Evolutionary conservation across 192 early-diverging fungal species (phyloP).

Genomic region (Coemansia nantahalensis): DNA sequence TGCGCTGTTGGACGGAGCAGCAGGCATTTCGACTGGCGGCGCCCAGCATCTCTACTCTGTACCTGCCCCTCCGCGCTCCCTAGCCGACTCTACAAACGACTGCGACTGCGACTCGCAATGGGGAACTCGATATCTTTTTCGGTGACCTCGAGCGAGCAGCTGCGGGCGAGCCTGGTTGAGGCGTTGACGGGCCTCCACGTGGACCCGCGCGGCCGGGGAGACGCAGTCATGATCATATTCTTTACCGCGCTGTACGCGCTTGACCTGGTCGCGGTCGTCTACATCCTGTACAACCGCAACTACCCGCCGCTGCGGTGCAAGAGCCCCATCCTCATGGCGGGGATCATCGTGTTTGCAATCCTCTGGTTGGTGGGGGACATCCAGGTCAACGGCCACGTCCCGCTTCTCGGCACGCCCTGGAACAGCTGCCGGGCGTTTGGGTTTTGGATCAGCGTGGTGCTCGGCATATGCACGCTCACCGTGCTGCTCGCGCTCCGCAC

Average conservation of each 20-base stretch:
- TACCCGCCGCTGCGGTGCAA: slow-evolving; percentile 44
- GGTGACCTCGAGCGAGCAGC: too few relatives aligned
- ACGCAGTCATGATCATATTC: slow-evolving; percentile 9
- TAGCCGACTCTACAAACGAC: too few relatives aligned
- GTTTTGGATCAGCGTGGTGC: slow-evolving; percentile 26
- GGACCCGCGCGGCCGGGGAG: slow-evolving; percentile 15
- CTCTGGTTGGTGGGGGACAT: slow-evolving; percentile 45
- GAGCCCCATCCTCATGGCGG: slow-evolving; percentile 21
- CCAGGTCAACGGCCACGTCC: too few relatives aligned
- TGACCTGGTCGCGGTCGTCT: slow-evolving; percentile 19
- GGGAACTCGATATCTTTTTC: too few relatives aligned
- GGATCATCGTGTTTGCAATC: slow-evolving; percentile 8
- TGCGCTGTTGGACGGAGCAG: too few relatives aligned
- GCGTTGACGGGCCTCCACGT: not conserved
- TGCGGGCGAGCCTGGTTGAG: too few relatives aligned
- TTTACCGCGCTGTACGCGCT: slow-evolving; percentile 15
- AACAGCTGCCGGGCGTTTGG: slow-evolving; percentile 27
- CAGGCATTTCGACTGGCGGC: too few relatives aligned
- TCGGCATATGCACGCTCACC: slow-evolving; percentile 34
- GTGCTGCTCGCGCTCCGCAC: slow-evolving; percentile 37
- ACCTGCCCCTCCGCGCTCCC: too few relatives aligned
- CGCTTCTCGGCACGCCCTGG: slow-evolving; percentile 2
- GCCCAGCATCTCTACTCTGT: too few relatives aligned
- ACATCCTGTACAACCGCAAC: slow-evolving; percentile 25
- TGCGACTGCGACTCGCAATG: too few relatives aligned